Evolutionary conservation across 306 rosid species (phyloP), one percentile per base, ranked within the genome.

Genomic region (Acmispon strigosus): DNA sequence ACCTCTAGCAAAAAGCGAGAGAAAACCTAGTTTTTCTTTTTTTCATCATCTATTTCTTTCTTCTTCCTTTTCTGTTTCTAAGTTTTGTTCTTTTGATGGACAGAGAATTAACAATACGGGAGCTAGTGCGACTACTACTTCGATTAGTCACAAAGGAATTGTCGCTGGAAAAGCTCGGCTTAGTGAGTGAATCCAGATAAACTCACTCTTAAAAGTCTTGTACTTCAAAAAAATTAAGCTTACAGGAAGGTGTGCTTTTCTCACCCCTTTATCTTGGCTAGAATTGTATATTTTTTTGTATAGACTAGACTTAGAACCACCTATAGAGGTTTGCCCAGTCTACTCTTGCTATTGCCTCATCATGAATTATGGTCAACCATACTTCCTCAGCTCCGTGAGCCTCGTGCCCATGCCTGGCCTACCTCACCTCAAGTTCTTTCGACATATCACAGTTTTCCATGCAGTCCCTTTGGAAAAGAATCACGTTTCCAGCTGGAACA

Each of bases 71-170:
- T 17, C 19, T 51, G 43, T 71, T 65, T 66, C 49, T 65, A 47
- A 70, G 4, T 53, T 75, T n/a, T 63, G 36, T n/a, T 72, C 39
- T 56, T 61, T 72, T 78, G 72, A 65, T 77, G 76, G 70, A 83
- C 94, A 94, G 98, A 77, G 91, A 89, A 76, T 63, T 76, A 50
- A 84, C 87, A 80, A 73, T 89, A 59, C 84, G 96, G 75, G 90
- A 83, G 80, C 76, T 81, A 2, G 87, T 94, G 64, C 96, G 65
- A 86, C 83, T 81, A 24, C 78, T 94, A 63, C 89, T 87, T 44
- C 83, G 80, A 77, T 86, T 89, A 34, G 60, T 89, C 67, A 55
- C 89, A 65, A 70, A 73, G 69, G 96, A 87, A 70, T 80, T 94
- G 85, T 78, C 84, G 44, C 89, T 94, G 19, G 87, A 84, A 72